These are phyloP conservation scores for Hirsutella rhossiliensis DNA, from an alignment of 2,329 filamentous ascomycete species.

Conservation along the genomic window DNA sequence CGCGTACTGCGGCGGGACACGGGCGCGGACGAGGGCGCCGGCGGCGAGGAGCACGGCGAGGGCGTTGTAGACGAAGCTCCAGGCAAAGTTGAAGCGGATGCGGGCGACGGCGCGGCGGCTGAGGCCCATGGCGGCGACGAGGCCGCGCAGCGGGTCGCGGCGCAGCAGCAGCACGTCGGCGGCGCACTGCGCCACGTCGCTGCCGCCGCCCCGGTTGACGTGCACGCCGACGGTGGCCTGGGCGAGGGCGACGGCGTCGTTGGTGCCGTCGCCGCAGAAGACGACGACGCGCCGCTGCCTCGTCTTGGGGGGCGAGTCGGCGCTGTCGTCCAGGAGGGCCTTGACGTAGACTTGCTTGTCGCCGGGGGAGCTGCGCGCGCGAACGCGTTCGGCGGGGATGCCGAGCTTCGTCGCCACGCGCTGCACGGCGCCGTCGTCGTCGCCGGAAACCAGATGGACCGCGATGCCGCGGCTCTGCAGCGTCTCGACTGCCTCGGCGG, in stretches of 20 bases:
- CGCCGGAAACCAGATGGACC: conserved; percentile 39
- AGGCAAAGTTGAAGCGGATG: conserved; percentile 57
- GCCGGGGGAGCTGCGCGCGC: conserved; percentile 29
- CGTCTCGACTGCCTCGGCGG: conserved; percentile 18
- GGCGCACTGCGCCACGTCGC: conserved; percentile 51
- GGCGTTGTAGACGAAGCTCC: conserved; percentile 60
- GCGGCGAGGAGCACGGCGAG: conserved; percentile 55
- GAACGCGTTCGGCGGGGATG: conserved; percentile 25
- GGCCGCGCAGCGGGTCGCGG: conserved; percentile 39
- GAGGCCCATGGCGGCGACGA: conserved; percentile 45
- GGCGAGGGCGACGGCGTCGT: conserved; percentile 62
- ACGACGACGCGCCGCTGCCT: conserved; percentile 33
- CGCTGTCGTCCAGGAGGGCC: conserved; percentile 14
- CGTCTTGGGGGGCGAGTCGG: neutral
- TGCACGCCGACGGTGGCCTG: conserved; percentile 61
- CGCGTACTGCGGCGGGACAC: conserved; percentile 48
- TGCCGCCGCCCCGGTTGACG: conserved; percentile 33
- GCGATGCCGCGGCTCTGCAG: conserved; percentile 26
- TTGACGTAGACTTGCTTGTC: conserved; percentile 35
- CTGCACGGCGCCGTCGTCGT: conserved; percentile 37
- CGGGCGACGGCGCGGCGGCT: conserved; percentile 30
- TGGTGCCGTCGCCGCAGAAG: conserved; percentile 69
- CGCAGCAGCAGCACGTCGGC: conserved; percentile 60
- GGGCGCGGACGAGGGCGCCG: conserved; percentile 46
- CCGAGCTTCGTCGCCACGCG: conserved; percentile 24